A percentile compares a stretch with the other conserved stretches of the same genome.
These are phyloP conservation scores for Nigrograna mackinnonii DNA, from an alignment of 2,329 filamentous ascomycete genomes.

Conservation along the genomic window DNA sequence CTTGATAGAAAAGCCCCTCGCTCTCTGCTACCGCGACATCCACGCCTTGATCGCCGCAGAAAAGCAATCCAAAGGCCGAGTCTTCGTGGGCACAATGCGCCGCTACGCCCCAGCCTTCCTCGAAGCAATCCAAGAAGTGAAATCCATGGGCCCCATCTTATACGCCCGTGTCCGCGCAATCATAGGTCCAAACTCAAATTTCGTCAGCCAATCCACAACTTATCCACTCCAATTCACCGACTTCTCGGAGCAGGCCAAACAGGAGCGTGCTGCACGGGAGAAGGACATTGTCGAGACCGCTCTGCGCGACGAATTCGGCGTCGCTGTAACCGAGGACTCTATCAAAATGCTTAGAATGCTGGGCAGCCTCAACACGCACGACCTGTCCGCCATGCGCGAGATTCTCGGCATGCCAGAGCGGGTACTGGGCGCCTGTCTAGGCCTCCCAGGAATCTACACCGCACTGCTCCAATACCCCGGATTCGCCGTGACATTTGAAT, in stretches of 20 bases:
- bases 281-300: slow-evolving; percentile 6
- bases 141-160: slow-evolving; percentile 52
- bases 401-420: slow-evolving; percentile 9
- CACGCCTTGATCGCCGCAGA: slow-evolving; percentile 56
- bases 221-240: slow-evolving; percentile 5
- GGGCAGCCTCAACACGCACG: slow-evolving; percentile 6
- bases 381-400: slow-evolving; percentile 10
- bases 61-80: slow-evolving; percentile 38
- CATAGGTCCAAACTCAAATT: slow-evolving; percentile 5
- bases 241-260: background rate
- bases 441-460: slow-evolving; percentile 7
- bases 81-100: slow-evolving; percentile 65
- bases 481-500: slow-evolving; percentile 11
- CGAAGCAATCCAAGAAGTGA: slow-evolving; percentile 58
- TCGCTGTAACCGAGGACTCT: slow-evolving; percentile 1
- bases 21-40: slow-evolving; percentile 52
- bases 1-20: slow-evolving; percentile 63
- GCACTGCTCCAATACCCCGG: slow-evolving; percentile 10
- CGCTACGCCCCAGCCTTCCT: slow-evolving; percentile 61
- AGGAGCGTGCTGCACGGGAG: slow-evolving; percentile 1
- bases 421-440: slow-evolving; percentile 7
- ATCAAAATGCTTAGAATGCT: slow-evolving; percentile 6
- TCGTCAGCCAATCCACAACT: slow-evolving; percentile 4
- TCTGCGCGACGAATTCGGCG: slow-evolving; percentile 6
- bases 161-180: slow-evolving; percentile 55